Percentiles rank a stretch among this genome's conserved stretches.
These are phyloP conservation scores for Leccinum fallax DNA, from an alignment of 1,284 basidiomycete species.

Conservation along the genomic window DNA sequence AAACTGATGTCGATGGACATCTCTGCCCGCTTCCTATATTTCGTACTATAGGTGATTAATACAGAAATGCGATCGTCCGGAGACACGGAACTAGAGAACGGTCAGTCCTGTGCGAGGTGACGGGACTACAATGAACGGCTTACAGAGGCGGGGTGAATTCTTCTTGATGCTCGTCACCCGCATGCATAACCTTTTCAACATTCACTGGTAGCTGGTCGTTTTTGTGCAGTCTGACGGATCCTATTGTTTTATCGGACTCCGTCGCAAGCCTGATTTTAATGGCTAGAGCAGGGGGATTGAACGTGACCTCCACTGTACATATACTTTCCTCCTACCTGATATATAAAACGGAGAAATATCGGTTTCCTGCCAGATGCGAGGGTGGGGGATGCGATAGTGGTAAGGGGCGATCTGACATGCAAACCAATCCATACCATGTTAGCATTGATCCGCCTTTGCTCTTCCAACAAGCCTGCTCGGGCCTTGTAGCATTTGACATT, in stretches of 20 bases:
- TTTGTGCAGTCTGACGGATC: conserved; percentile 12
- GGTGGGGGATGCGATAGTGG: no score
- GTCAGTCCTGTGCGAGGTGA: not conserved
- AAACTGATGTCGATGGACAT: conserved; percentile 5
- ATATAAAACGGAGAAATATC: no score
- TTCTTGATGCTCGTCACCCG: conserved; percentile 6
- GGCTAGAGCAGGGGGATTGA: conserved; percentile 4
- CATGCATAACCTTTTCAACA: not conserved
- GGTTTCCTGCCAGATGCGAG: no score
- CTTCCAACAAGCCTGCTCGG: not conserved
- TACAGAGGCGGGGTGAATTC: conserved; percentile 10
- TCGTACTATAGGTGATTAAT: not conserved
- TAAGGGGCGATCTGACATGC: not conserved
- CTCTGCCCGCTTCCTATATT: not conserved
- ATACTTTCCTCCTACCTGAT: no score
- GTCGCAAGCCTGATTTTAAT: conserved; percentile 10
- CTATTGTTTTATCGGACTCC: conserved; percentile 7
- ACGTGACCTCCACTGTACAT: no score
- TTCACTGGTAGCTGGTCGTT: not conserved
- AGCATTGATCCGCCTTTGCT: not conserved
- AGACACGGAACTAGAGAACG: conserved; percentile 2
- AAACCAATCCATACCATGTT: not conserved
- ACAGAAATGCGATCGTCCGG: not conserved
- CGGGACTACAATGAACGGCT: not conserved
- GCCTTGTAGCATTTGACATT: not conserved